Evolutionary conservation across 345 rosid species (phyloP).

Genomic region (Raphanus raphanistrum): DNA sequence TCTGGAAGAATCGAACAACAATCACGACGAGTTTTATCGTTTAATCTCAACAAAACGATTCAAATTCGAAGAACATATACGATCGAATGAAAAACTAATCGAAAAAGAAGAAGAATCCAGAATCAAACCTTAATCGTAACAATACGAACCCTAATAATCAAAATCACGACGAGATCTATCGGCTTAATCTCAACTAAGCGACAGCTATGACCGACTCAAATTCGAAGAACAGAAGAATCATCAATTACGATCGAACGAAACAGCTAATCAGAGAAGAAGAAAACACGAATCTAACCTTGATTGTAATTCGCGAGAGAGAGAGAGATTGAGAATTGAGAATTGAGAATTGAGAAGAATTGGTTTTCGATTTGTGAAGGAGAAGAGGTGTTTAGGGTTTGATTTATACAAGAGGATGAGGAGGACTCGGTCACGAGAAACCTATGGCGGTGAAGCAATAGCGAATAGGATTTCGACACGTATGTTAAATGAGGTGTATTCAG

Average conservation of each 20-base stretch:
- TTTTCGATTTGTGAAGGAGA: background rate
- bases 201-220: background rate
- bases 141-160: background rate
- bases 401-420: background rate
- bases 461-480: background rate
- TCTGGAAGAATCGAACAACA: background rate
- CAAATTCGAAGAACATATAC: background rate
- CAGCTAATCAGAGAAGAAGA: background rate
- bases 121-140: background rate
- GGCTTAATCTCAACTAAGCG: background rate
- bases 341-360: background rate
- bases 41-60: background rate
- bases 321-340: background rate
- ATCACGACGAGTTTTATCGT: background rate
- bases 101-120: background rate
- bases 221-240: background rate
- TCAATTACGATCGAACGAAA: background rate
- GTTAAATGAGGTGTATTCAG: background rate
- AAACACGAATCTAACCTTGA: background rate
- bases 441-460: slow-evolving; percentile 18
- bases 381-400: background rate
- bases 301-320: background rate
- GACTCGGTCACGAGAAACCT: slow-evolving; percentile 35
- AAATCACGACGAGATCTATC: background rate
- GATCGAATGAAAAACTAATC: background rate